Conservation (phyloP, 2,329 filamentous ascomycete genomes). For the Diaporthe amygdali region DNA sequence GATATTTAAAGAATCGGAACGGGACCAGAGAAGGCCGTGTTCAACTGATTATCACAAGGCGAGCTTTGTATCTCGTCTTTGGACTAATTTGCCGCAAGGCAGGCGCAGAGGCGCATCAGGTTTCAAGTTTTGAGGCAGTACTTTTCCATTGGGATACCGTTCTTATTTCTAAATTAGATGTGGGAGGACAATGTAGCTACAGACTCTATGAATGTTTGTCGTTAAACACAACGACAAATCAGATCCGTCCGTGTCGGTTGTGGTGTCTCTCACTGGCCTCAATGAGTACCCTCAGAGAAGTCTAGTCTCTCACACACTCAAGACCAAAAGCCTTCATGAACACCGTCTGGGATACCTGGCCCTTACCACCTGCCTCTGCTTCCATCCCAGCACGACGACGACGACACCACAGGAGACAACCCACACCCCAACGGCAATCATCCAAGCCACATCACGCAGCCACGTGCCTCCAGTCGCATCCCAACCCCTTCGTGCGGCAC, state of each 20-base stretch:
- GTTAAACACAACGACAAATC: no score
- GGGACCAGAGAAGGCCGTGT: not conserved
- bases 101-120: not conserved
- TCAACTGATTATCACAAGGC: not conserved
- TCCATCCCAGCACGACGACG: not conserved
- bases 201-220: no score
- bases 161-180: not conserved
- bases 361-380: not conserved
- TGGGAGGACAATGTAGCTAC: not conserved
- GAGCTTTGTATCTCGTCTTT: not conserved
- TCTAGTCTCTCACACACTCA: no score
- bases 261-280: no score
- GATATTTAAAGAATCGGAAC: accelerated
- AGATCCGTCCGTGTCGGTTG: no score
- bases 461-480: not conserved
- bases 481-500: constrained; percentile 47
- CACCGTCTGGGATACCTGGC: no score
- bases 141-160: not conserved
- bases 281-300: no score
- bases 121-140: not conserved
- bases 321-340: no score
- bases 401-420: not conserved
- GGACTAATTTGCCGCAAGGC: no score
- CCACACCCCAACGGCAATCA: not conserved
- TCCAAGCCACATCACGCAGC: not conserved